These are phyloP conservation scores for Magnolia kwangsiensis DNA, from an alignment of 164 flowering plant genomes.

Conservation along the genomic window DNA sequence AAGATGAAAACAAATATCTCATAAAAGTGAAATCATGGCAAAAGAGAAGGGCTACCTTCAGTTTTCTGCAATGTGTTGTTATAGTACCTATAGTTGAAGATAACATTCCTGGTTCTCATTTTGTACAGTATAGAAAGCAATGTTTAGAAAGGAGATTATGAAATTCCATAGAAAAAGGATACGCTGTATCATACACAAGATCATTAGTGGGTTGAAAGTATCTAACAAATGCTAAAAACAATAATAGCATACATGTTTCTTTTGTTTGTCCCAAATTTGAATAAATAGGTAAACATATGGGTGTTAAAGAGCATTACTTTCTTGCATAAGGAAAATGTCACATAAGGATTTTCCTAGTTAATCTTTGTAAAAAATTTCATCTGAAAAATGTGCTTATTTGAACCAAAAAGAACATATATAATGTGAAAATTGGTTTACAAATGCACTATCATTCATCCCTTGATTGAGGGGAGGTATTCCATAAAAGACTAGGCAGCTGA, in stretches of 20 bases:
- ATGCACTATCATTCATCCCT: not conserved
- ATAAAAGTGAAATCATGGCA: not conserved
- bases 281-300: not conserved
- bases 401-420: not conserved
- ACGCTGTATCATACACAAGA: not conserved
- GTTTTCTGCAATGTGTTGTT: slow-evolving; percentile 67
- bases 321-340: not conserved
- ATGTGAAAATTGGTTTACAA: not conserved
- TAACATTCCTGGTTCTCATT: slow-evolving; percentile 71
- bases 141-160: not conserved
- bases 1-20: not conserved
- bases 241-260: not conserved
- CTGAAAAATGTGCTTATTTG: not conserved
- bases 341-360: not conserved
- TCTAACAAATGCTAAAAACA: not conserved
- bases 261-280: not conserved
- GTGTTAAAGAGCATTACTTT: not conserved
- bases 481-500: too few species aligned
- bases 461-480: too few species aligned
- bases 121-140: slow-evolving; percentile 26
- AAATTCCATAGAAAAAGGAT: not conserved
- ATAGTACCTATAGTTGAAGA: slow-evolving; percentile 82
- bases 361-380: too few species aligned
- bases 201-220: too few species aligned
- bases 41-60: slow-evolving; percentile 56